Evolutionary conservation across 192 early-diverging fungal genomes (phyloP), one percentile per base, ranked within the genome.

Genomic region (Coemansia sp.): DNA sequence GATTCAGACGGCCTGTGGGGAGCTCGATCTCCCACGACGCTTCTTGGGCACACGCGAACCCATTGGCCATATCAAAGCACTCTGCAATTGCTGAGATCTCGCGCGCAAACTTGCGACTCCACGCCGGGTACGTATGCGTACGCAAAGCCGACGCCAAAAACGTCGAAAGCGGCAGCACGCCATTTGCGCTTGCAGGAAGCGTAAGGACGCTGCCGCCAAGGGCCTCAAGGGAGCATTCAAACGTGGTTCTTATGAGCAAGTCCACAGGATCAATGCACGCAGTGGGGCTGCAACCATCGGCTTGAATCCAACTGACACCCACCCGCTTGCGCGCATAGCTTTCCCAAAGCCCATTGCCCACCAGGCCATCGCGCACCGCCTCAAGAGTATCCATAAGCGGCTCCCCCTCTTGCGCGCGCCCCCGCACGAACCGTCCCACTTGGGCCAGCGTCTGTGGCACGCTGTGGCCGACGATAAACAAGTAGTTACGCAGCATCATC

Each of bases 291-390:
- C 45, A 24, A 0, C 2, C 6, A 18, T 36, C 56, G 18, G 61
- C n/a, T 6, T 38, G 64, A 23, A 83, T 71, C 74, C 70, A 77
- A n/a, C 68, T 77, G 24, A 83, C 72, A 10, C 80, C 72, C 6
- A 83, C 80, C 18, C 80, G 80, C 30, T 74, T 83, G 3, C 75
- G 60, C 36, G 80, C 67, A 36, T 83, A 83, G 68, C 74, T 83
- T 53, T 83, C 80, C 80, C 80, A 83, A 12, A 83, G 65, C 1
- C 80, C 80, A 44, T 74, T 71, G 2, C 80, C 80, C 26, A 83
- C 61, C 9, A 83, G 45, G 2, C 80, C 67, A 60, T 83, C 72
- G 18, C 80, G 71, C 59, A 83, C 20, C 24, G 21, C 36, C 12
- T 64, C 63, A 9, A 83, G 69, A 45, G 67, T 71, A 4, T 77